Conservation (phyloP, 2,329 filamentous ascomycete genomes). For the Fusarium vanettenii region DNA sequence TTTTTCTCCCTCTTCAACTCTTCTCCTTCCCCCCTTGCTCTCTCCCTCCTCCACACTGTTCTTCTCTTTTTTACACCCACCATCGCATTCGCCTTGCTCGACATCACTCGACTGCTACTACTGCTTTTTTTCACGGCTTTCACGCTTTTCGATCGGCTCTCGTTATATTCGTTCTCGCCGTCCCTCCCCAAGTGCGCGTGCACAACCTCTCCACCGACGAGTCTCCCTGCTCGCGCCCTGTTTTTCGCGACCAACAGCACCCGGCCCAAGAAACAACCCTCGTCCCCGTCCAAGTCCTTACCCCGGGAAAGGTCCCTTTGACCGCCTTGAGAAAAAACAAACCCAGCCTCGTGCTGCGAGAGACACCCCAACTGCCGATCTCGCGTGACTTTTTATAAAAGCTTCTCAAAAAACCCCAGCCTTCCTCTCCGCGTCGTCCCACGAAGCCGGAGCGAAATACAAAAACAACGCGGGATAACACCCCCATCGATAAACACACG, state of each 20-base stretch:
- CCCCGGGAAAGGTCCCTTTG: slow-evolving; percentile 42
- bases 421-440: background rate
- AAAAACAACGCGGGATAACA: background rate
- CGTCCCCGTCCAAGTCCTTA: slow-evolving; percentile 34
- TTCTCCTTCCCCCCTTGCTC: background rate
- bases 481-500: background rate
- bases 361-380: slow-evolving; percentile 30
- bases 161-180: slow-evolving; percentile 1
- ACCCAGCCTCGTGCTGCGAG: slow-evolving; percentile 36
- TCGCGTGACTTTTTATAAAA: slow-evolving; percentile 37
- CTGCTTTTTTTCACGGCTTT: background rate
- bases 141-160: slow-evolving; percentile 18
- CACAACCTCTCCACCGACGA: background rate
- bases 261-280: slow-evolving; percentile 28
- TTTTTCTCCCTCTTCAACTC: slow-evolving; percentile 13
- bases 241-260: slow-evolving; percentile 6
- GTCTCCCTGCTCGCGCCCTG: background rate
- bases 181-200: background rate
- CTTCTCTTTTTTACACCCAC: slow-evolving; percentile 13
- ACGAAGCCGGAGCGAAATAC: background rate
- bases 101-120: slow-evolving; percentile 2
- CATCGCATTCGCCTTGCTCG: slow-evolving; percentile 4
- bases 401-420: slow-evolving; percentile 2
- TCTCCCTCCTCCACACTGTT: background rate
- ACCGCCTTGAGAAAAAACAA: slow-evolving; percentile 31